A percentile compares a stretch with the other conserved stretches of the same genome.
These are phyloP conservation scores for Aspergillus ellipticus DNA, from an alignment of 495 filamentous ascomycete species.

Conservation along the genomic window DNA sequence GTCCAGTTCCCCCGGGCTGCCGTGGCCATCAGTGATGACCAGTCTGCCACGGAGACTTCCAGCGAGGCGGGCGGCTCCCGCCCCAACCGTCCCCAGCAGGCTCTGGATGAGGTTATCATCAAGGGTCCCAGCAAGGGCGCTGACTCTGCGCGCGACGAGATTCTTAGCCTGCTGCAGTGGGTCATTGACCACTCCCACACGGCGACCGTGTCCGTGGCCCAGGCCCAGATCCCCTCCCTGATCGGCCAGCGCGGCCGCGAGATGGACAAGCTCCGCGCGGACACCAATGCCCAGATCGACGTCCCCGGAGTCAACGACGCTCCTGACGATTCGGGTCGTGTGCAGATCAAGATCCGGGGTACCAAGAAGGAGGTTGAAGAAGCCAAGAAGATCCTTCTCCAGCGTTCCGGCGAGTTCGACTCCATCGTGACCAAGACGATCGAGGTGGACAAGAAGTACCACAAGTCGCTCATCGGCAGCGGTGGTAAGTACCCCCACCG, in stretches of 20 bases:
- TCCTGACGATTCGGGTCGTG: slow-evolving; percentile 57
- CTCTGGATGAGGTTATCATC: slow-evolving; percentile 83
- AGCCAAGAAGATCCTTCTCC: slow-evolving; percentile 81
- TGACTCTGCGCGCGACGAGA: slow-evolving; percentile 84
- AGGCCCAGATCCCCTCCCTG: slow-evolving; percentile 80
- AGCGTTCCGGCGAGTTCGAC: slow-evolving; percentile 81
- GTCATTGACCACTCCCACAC: slow-evolving; percentile 77
- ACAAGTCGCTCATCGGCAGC: slow-evolving; percentile 83
- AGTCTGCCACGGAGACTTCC: slow-evolving; percentile 60
- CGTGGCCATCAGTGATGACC: slow-evolving; percentile 62
- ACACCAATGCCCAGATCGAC: slow-evolving; percentile 82
- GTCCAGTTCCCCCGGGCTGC: slow-evolving; percentile 85
- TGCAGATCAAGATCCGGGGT: slow-evolving; percentile 85
- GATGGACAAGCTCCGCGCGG: slow-evolving; percentile 82
- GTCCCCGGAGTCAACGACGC: slow-evolving; percentile 67
- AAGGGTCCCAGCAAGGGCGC: slow-evolving; percentile 88
- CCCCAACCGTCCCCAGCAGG: slow-evolving; percentile 64
- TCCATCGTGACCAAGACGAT: slow-evolving; percentile 78
- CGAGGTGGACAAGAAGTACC: slow-evolving; percentile 85
- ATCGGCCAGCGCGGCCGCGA: slow-evolving; percentile 87
- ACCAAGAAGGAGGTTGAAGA: slow-evolving; percentile 84
- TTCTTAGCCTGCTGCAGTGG: slow-evolving; percentile 80
- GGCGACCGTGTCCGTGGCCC: slow-evolving; percentile 76
- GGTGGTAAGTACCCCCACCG: slow-evolving; percentile 60
- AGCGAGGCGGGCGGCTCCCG: slow-evolving; percentile 65